These are phyloP conservation scores for Pichia eremophila DNA, from an alignment of 805 yeast genomes.

Conservation along the genomic window DNA sequence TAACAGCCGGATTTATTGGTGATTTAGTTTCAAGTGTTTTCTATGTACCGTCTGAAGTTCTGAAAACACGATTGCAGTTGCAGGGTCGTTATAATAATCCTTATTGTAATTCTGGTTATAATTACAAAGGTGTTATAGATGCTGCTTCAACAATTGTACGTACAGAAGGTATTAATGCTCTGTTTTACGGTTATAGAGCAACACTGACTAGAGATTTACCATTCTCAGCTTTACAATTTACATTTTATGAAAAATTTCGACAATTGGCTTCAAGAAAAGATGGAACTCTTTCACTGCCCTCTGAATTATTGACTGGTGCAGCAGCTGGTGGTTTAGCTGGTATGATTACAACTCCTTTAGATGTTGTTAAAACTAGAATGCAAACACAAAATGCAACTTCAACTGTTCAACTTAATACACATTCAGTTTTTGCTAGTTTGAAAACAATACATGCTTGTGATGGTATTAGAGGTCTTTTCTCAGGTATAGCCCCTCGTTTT, in stretches of 20 bases:
- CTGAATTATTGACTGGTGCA: slow-evolving; percentile 84
- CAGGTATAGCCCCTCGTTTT: slow-evolving; percentile 94
- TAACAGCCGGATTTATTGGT: slow-evolving; percentile 86
- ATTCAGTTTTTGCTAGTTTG: slow-evolving; percentile 44
- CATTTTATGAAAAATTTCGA: slow-evolving; percentile 83
- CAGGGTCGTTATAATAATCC: slow-evolving; percentile 85
- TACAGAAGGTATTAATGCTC: slow-evolving; percentile 65
- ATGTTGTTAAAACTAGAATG: slow-evolving; percentile 83
- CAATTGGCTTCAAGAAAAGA: slow-evolving; percentile 37
- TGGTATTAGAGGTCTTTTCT: slow-evolving; percentile 72
- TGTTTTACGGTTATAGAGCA: slow-evolving; percentile 89
- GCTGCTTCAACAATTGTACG: slow-evolving; percentile 58
- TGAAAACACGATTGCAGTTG: slow-evolving; percentile 85
- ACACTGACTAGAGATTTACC: slow-evolving; percentile 90
- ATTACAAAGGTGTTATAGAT: slow-evolving; percentile 64
- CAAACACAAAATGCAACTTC: slow-evolving; percentile 61
- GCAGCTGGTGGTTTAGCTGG: slow-evolving; percentile 95
- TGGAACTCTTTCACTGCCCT: slow-evolving; percentile 34
- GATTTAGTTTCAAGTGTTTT: slow-evolving; percentile 82
- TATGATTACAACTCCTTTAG: slow-evolving; percentile 78
- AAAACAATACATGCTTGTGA: slow-evolving; percentile 54
- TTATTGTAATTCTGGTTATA: slow-evolving; percentile 73
- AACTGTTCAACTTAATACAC: slow-evolving; percentile 23
- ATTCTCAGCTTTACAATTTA: slow-evolving; percentile 90
- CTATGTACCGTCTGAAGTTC: slow-evolving; percentile 92